phyloP scores from a whole-genome alignment of 805 yeast species.

The Metschnikowia colocasiae region DNA sequence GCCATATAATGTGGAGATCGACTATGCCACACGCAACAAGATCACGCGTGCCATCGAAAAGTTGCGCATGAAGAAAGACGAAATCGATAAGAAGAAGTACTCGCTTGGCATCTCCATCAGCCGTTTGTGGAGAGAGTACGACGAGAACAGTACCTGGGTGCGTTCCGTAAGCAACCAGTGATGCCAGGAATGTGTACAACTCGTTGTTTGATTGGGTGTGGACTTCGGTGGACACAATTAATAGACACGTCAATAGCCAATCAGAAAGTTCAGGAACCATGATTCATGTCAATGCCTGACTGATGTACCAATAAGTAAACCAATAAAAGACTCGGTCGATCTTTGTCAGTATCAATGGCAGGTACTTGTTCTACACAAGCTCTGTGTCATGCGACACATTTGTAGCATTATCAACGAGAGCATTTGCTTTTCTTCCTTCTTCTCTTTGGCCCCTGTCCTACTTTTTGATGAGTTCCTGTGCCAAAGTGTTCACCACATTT shows the following conservation, averaged over 20 bases:
- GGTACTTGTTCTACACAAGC: too few relatives aligned
- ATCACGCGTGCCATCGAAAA: constrained; percentile 40
- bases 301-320: too few relatives aligned
- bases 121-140: constrained; percentile 41
- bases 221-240: neutral
- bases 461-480: constrained; percentile 16
- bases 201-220: neutral
- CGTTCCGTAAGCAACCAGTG: constrained; percentile 24
- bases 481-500: constrained; percentile 23
- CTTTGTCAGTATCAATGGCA: too few relatives aligned
- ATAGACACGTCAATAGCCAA: neutral
- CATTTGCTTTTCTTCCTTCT: neutral
- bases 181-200: neutral
- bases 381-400: too few relatives aligned
- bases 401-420: neutral
- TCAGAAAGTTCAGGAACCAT: neutral
- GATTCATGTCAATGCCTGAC: too few relatives aligned
- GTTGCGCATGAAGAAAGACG: constrained; percentile 38
- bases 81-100: constrained; percentile 39
- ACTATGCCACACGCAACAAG: constrained; percentile 39
- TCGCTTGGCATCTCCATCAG: constrained; percentile 40
- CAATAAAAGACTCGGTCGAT: too few relatives aligned
- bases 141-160: constrained; percentile 43
- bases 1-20: constrained; percentile 42
- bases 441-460: neutral